phyloP scores from a whole-genome alignment of 2,329 filamentous ascomycete species.

The Ceratocystis alfenasii region DNA sequence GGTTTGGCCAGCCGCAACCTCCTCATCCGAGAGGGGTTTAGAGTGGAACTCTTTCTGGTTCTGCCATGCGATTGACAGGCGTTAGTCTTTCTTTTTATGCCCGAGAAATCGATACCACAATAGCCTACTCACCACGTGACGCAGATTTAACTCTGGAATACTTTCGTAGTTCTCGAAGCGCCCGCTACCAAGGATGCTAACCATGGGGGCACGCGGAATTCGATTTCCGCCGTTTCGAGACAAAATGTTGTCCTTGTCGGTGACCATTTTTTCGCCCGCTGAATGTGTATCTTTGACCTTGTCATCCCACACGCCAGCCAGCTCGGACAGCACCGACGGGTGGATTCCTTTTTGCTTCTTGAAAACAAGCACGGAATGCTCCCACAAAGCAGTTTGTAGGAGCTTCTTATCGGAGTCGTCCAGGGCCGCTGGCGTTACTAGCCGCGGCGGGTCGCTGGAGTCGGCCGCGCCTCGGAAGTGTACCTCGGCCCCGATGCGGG shows the following conservation, averaged over 20 bases:
- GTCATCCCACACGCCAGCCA: constrained; percentile 21
- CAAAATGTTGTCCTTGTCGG: constrained; percentile 21
- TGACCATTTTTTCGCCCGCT: constrained; percentile 21
- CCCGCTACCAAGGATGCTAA: constrained; percentile 20
- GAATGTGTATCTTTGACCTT: constrained; percentile 21
- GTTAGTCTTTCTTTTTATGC: too few species aligned
- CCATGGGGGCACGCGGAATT: constrained; percentile 20
- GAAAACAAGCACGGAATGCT: constrained; percentile 19
- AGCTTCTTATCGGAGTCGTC: constrained; percentile 17
- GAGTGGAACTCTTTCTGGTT: constrained; percentile 22
- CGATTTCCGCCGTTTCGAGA: constrained; percentile 19
- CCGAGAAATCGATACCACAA: too few species aligned
- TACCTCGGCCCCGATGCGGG: constrained; percentile 21
- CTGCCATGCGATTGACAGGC: constrained; percentile 4
- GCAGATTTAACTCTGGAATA: constrained; percentile 16
- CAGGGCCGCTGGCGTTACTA: neutral
- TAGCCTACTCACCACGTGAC: constrained; percentile 18
- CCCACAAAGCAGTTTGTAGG: constrained; percentile 17
- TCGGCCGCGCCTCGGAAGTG: constrained; percentile 7
- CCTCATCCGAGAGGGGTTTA: constrained; percentile 15
- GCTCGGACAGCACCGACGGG: constrained; percentile 14
- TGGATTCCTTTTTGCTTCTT: constrained; percentile 19
- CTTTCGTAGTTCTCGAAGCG: constrained; percentile 18
- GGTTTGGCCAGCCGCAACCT: constrained; percentile 20
- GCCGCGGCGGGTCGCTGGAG: neutral